Conservation (phyloP, 2,329 filamentous ascomycete species). For the Beauveria sp. region DNA sequence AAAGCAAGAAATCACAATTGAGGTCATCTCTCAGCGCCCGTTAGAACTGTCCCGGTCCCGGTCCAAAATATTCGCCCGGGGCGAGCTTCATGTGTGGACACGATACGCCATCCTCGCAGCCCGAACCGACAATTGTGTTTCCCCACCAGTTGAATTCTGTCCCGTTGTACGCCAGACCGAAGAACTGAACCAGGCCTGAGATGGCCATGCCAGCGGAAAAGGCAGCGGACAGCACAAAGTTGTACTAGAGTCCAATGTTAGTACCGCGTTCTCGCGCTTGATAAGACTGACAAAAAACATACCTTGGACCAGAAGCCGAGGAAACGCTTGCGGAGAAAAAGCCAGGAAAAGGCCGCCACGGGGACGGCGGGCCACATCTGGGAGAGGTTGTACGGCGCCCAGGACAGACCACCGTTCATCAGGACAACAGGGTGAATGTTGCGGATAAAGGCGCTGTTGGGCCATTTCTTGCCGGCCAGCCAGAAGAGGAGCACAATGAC, state of each 20-base stretch:
- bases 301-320: slow-evolving; percentile 41
- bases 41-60: slow-evolving; percentile 13
- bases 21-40: too few species aligned
- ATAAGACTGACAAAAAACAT: not conserved
- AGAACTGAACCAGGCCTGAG: slow-evolving; percentile 34
- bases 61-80: slow-evolving; percentile 22
- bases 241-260: slow-evolving; percentile 13
- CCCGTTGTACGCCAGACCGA: slow-evolving; percentile 33
- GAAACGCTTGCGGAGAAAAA: slow-evolving; percentile 37
- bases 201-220: slow-evolving; percentile 34
- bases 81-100: slow-evolving; percentile 10
- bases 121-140: slow-evolving; percentile 24
- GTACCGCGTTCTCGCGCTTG: not conserved
- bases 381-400: slow-evolving; percentile 37
- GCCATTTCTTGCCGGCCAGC: slow-evolving; percentile 27
- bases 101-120: slow-evolving; percentile 31
- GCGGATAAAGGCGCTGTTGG: slow-evolving; percentile 24
- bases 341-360: slow-evolving; percentile 39
- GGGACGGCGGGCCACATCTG: slow-evolving; percentile 41
- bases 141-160: slow-evolving; percentile 33
- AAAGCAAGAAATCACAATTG: not conserved
- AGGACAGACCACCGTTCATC: slow-evolving; percentile 30
- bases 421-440: slow-evolving; percentile 36
- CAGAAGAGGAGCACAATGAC: slow-evolving; percentile 29
- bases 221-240: slow-evolving; percentile 35